phyloP scores from a whole-genome alignment of 352 stramenopile species.

The Phytopythium helicoides region DNA sequence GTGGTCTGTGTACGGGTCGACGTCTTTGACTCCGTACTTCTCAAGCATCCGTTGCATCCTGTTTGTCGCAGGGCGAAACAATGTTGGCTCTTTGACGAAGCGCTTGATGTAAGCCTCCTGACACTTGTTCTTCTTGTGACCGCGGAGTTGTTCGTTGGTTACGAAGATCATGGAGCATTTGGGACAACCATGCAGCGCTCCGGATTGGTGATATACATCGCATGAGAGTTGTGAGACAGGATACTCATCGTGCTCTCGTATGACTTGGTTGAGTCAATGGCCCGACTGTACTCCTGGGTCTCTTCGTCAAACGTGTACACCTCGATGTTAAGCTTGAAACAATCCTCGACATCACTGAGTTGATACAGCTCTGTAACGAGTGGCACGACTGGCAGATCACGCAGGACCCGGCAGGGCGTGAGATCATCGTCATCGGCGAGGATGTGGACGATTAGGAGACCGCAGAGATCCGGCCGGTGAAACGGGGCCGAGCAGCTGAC shows the following conservation, averaged over 20 bases:
- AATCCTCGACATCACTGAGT: constrained; percentile 16
- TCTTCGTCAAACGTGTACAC: constrained; percentile 15
- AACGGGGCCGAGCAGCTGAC: too few relatives aligned
- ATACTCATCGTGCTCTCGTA: constrained; percentile 19
- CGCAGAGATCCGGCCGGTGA: too few relatives aligned
- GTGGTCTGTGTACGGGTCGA: constrained; percentile 12
- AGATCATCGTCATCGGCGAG: too few relatives aligned
- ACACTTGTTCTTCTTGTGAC: constrained; percentile 24
- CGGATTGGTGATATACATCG: constrained; percentile 22
- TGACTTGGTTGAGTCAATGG: constrained; percentile 3
- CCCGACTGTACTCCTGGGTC: constrained; percentile 7
- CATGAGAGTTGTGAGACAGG: constrained; percentile 12
- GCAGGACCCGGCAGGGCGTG: too few relatives aligned
- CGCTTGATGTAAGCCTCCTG: constrained; percentile 3
- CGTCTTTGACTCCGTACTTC: constrained; percentile 5
- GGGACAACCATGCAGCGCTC: constrained; percentile 8
- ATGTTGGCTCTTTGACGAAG: constrained; percentile 9
- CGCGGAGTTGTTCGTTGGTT: constrained; percentile 7
- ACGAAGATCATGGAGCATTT: constrained; percentile 17
- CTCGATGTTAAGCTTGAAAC: constrained; percentile 15
- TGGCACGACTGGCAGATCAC: too few relatives aligned
- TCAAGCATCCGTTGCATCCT: constrained; percentile 6
- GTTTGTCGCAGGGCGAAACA: constrained; percentile 11
- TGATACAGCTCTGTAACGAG: too few relatives aligned
- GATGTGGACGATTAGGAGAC: too few relatives aligned